Evolutionary conservation across 208 protist genomes (phyloP), one percentile per base, ranked within the genome.

Genomic region (Crithidia expoeki): DNA sequence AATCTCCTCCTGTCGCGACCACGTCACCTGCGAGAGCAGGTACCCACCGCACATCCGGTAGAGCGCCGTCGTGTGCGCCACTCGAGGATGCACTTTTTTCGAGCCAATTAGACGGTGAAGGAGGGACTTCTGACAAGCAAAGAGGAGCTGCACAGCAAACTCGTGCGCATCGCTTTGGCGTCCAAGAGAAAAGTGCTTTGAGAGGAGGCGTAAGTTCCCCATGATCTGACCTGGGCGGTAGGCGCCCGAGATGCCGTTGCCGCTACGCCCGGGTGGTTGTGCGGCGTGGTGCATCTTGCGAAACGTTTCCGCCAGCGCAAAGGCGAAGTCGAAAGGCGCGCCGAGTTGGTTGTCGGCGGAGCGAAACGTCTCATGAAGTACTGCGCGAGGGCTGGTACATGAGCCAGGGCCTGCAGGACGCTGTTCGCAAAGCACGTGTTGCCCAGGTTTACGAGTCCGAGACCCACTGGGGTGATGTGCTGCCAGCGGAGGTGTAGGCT

Each of bases 391-490:
- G 90, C 84, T 1, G 94, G 92, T 19, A 83, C 89, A 72, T 98
- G 93, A 19, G 85, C 75, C 19, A 98, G 68, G 10, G 84, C 83
- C 67, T 98, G 94, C 27, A 98, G 72, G 14, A 97, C 90, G 60
- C 79, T 84, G 70, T 98, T 97, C 12, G 82, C 82, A 63, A 97
- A 98, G 71, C 94, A 98, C 17, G 92, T 96, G 78, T 97, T 97
- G 50, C 92, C 94, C 23, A 95, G 60, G 60, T 97, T 97, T 21
- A 83, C 71, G 27, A 97, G 77, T 0, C 94, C 94, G 19, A 86
- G 52, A 0, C 93, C 93, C 11, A 77, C 86, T 0, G 78, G 78
- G 0, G 79, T 68, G 27, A 93, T 77, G 5, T 72, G 3, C 19
- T 59, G 65, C 90, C 93, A 97, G 27, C 81, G 79, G 27, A 94